phyloP scores from a whole-genome alignment of 2,329 filamentous ascomycete species.

The Fusarium anguioides region DNA sequence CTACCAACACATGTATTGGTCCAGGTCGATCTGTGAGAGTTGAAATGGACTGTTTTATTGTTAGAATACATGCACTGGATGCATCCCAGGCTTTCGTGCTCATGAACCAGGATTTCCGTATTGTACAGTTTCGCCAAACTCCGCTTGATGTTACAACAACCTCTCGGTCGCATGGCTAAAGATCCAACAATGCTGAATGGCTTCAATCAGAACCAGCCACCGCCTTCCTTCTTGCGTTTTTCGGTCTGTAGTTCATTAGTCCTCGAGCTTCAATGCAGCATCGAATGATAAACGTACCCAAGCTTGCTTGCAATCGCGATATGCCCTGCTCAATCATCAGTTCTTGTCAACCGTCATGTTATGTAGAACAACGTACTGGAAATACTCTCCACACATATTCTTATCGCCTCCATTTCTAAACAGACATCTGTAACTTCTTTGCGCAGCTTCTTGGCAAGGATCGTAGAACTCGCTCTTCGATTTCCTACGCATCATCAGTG shows the following conservation, averaged over 20 bases:
- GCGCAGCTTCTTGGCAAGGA: conserved; percentile 92
- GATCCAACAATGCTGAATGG: neutral
- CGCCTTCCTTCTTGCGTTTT: conserved; percentile 48
- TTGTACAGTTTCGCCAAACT: conserved; percentile 20
- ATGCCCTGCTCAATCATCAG: conserved; percentile 71
- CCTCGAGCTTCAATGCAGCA: neutral
- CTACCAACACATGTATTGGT: neutral
- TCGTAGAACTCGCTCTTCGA: conserved; percentile 90
- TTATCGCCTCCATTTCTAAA: conserved; percentile 88
- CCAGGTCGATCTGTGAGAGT: neutral
- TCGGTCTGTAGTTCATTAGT: conserved; percentile 44
- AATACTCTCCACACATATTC: conserved; percentile 93
- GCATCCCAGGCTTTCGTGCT: neutral
- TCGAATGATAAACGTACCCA: conserved; percentile 71
- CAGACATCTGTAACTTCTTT: conserved; percentile 86
- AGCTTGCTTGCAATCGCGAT: conserved; percentile 92
- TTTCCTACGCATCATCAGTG: conserved; percentile 69
- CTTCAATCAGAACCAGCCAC: conserved; percentile 40
- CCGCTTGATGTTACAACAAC: conserved; percentile 15
- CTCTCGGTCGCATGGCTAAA: neutral
- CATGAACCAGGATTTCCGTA: neutral
- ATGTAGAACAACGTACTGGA: conserved; percentile 73
- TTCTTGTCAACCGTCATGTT: neutral
- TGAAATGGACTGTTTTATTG: neutral
- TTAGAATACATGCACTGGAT: neutral